Conservation (phyloP, 495 filamentous ascomycete genomes). For the Talaromyces wortmannii region DNA sequence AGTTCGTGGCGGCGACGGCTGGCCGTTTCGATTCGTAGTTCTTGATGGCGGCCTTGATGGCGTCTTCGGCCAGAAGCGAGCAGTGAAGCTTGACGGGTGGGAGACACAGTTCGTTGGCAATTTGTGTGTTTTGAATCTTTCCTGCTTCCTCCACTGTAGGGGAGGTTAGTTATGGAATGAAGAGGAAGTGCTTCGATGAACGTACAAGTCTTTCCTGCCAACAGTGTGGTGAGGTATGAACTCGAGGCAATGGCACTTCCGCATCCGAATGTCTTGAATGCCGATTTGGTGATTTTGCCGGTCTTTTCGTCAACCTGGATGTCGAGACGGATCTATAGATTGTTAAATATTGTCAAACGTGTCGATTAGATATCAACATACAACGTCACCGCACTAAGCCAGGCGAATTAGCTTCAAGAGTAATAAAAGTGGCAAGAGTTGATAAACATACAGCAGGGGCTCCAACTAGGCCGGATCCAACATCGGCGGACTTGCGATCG, state of each 20-base stretch:
- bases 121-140: constrained; percentile 91
- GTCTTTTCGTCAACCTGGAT: constrained; percentile 89
- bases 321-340: constrained; percentile 77
- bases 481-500: constrained; percentile 74
- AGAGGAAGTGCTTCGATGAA: neutral
- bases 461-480: constrained; percentile 96
- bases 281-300: constrained; percentile 88
- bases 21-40: constrained; percentile 97
- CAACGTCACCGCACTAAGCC: constrained; percentile 17
- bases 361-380: neutral
- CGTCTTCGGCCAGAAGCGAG: constrained; percentile 98
- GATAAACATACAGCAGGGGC: constrained; percentile 54
- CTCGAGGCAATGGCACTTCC: constrained; percentile 89
- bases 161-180: neutral
- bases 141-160: constrained; percentile 68
- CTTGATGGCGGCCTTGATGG: constrained; percentile 97
- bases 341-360: constrained; percentile 68
- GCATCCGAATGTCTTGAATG: constrained; percentile 98
- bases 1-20: constrained; percentile 54
- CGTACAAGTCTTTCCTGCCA: constrained; percentile 77
- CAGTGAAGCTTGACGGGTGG: constrained; percentile 97
- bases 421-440: neutral
- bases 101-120: constrained; percentile 91
- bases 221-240: constrained; percentile 86
- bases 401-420: neutral